Conservation (phyloP, 768 basidiomycete species). For the Symmetrospora coprosmae region DNA sequence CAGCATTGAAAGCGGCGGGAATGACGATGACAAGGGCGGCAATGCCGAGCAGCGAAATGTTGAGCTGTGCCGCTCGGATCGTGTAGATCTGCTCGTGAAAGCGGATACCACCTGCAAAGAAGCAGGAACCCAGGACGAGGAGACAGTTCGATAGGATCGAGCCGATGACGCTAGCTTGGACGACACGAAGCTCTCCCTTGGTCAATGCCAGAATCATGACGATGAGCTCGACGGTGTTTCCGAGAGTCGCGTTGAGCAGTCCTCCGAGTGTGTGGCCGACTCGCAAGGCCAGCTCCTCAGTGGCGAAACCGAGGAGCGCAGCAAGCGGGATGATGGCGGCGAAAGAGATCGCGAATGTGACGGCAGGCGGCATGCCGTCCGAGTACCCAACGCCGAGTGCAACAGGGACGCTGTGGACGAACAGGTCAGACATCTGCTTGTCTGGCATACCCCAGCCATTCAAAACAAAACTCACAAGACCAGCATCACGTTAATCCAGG, state of each 20-base stretch:
- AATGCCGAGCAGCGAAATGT: constrained; percentile 31
- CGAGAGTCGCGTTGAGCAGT: constrained; percentile 61
- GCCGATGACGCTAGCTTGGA: constrained; percentile 68
- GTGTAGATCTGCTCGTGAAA: constrained; percentile 32
- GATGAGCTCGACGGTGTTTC: constrained; percentile 32
- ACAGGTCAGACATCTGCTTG: not conserved
- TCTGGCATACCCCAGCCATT: not conserved
- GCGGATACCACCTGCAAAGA: constrained; percentile 24
- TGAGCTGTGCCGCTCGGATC: constrained; percentile 30
- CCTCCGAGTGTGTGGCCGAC: constrained; percentile 44
- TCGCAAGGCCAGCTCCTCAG: constrained; percentile 66
- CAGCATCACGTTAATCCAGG: constrained; percentile 21
- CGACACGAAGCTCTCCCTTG: constrained; percentile 60
- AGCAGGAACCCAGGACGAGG: constrained; percentile 61
- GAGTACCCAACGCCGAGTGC: constrained; percentile 2
- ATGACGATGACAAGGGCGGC: constrained; percentile 28
- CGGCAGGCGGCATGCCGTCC: not conserved
- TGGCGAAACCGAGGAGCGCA: constrained; percentile 68
- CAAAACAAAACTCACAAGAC: constrained; percentile 16
- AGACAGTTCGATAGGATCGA: constrained; percentile 66
- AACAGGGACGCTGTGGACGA: constrained; percentile 5
- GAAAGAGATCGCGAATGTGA: constrained; percentile 48
- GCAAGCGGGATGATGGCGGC: constrained; percentile 72
- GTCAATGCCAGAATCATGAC: constrained; percentile 55
- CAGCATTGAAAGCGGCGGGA: constrained; percentile 57